Base-by-base conservation (phyloP, 495 filamentous ascomycete genomes). In the Penicillium verhagenii region DNA sequence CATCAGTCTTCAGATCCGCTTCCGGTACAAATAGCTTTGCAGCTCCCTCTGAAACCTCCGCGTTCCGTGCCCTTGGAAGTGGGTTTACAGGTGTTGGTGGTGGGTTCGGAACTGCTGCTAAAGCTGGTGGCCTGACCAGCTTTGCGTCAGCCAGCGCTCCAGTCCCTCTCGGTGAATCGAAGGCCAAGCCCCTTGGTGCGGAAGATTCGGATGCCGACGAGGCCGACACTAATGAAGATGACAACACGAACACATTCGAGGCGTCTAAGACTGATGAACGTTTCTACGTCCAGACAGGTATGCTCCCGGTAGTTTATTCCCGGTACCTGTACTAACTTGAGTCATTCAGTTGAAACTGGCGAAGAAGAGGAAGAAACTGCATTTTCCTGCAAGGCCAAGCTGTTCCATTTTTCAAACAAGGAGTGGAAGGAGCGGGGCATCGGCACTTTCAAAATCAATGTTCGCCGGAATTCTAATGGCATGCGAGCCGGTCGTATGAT, bases 341-440 rank as follows among this genome's bases (percentile, higher is more conserved):
- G 1, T 18, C 14, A 14, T 21, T 24, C 19, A 51, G 49, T 52
- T 31, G 87, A 94, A 61, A 87, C 87, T 28, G 87, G 86, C 35
- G 92, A 96, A 61, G 86, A 86, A 61, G 74, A 78, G 9, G 85
- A 88, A 59, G 65, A 70, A 33, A 83, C 77, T 11, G 72, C 68
- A 68, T 93, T 77, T 70, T 81, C 61, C 40, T 89, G 62, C 77
- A 88, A 78, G 65, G 87, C 87, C 18, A 95, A 92, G 72, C 79
- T 96, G 26, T 96, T 84, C 72, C 69, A 83, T 42, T 88, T 91
- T 59, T 75, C 80, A 26, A 75, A 82, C 51, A 87, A 86, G 57
- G 78, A 79, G n/a, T 96, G 92, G 92, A 91, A 90, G 62, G 92
- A 96, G 70, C 83, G 91, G 21, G 92, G 92, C 18, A 78, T 85